Base-by-base conservation (phyloP, 2,329 filamentous ascomycete genomes). In the Trichothecium roseum region DNA sequence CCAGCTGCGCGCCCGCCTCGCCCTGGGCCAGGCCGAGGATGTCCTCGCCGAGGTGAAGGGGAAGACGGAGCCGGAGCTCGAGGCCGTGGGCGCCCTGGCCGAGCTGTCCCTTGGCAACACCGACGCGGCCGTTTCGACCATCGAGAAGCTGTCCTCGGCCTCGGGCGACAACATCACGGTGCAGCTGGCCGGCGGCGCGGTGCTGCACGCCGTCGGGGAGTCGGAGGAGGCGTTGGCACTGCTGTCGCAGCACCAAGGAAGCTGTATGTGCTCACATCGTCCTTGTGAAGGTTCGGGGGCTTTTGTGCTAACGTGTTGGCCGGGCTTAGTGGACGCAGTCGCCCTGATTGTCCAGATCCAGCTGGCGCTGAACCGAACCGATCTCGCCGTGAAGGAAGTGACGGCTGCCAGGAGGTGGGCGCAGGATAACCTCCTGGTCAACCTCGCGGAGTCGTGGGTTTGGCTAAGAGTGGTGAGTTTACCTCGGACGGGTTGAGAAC, bases 391-490 rank as follows among this genome's bases (percentile, higher is more conserved):
- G 10, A 94, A 94, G 61, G 89, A 95, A 63, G 87, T 94, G 27
- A 68, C 78, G 35, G 77, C 82, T 26, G 91, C 91, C 26, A 78
- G 88, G 56, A 76, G 85, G 60, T 96, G 89, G 84, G 91, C 89
- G 7, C 89, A 98, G 61, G 91, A 96, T 56, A 94, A 82, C 47
- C 65, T 96, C 28, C 68, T 96, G 34, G 85, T 96, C 45, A 96
- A 98, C 60, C 63, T 98, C 45, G 88, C 88, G 7, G 91, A 98
- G 63, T 85, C 85, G 7, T 98, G 89, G 91, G 84, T 94, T 43
- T 88, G 87, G 18, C 61, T 96, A 59, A 73, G 91, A 57, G 68
- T 89, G 60, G 86, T 91, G 72, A 42, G 72, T 63, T 4, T 4
- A 5, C 14, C 28, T 17, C 35, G 13, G 5, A 32, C 3, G 31